Percentiles rank a stretch among this genome's conserved stretches.
These are phyloP conservation scores for Hymenoscyphus linearis DNA, from an alignment of 2,329 filamentous ascomycete genomes.

Conservation along the genomic window DNA sequence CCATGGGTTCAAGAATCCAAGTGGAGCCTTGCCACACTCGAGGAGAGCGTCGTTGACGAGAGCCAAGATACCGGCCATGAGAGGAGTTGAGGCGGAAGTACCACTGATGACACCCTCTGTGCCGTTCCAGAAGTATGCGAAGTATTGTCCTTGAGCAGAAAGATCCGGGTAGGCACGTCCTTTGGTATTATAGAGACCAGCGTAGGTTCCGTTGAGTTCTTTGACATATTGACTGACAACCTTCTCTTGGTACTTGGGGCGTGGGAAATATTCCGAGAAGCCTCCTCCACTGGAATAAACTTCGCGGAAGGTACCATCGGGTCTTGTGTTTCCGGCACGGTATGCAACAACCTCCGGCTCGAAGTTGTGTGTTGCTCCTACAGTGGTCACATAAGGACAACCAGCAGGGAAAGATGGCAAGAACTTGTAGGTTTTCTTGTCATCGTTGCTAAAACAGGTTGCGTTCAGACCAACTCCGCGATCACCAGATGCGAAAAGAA, in stretches of 20 bases:
- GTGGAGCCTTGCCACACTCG: constrained; percentile 39
- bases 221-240: constrained; percentile 23
- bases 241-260: constrained; percentile 41
- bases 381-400: constrained; percentile 31
- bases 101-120: constrained; percentile 38
- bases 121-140: constrained; percentile 35
- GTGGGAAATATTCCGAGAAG: constrained; percentile 45
- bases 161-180: constrained; percentile 39
- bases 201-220: constrained; percentile 24
- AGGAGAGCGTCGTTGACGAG: constrained; percentile 58
- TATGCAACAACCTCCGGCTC: constrained; percentile 35
- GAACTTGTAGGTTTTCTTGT: constrained; percentile 48
- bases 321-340: constrained; percentile 13
- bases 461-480: constrained; percentile 41
- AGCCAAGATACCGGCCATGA: constrained; percentile 51
- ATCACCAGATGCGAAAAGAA: constrained; percentile 48
- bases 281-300: constrained; percentile 40
- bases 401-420: constrained; percentile 47
- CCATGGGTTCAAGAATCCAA: constrained; percentile 41
- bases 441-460: constrained; percentile 43
- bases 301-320: constrained; percentile 32
- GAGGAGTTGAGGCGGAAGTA: constrained; percentile 49
- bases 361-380: constrained; percentile 23
- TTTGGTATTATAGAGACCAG: constrained; percentile 34
- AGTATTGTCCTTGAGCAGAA: constrained; percentile 52